Percentiles rank a stretch among this genome's conserved stretches.
phyloP scores from a whole-genome alignment of 176 grass and related monocot species.

The Bromus sterilis region DNA sequence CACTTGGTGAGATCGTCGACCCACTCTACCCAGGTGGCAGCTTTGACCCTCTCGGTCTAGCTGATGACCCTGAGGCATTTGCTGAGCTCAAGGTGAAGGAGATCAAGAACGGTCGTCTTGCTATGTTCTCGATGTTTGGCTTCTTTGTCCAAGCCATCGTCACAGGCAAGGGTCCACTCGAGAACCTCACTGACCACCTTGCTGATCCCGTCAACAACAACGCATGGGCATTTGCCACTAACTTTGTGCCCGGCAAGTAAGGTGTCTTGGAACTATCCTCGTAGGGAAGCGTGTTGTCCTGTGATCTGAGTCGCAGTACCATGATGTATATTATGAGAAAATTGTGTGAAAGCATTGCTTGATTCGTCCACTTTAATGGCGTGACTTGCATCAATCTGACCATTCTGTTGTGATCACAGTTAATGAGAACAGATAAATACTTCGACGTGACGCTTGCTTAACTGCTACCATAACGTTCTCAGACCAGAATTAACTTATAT shows the following conservation, averaged over 20 bases:
- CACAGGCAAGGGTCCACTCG: not conserved
- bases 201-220: not conserved
- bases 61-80: not conserved
- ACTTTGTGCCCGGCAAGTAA: not conserved
- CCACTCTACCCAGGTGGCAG: not conserved
- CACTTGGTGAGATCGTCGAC: not conserved
- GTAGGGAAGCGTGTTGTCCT: not conserved
- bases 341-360: not conserved
- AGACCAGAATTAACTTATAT: too few relatives aligned
- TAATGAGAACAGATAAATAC: too few relatives aligned
- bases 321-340: not conserved
- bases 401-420: too few relatives aligned
- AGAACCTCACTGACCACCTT: not conserved
- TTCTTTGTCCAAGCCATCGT: slow-evolving; percentile 6
- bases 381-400: not conserved
- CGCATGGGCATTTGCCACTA: not conserved
- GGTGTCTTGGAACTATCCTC: not conserved
- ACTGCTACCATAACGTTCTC: too few relatives aligned
- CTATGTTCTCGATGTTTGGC: not conserved
- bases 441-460: too few relatives aligned
- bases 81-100: slow-evolving; percentile 7
- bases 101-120: not conserved
- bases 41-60: not conserved
- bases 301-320: too few relatives aligned
- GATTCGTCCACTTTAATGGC: not conserved